Evolutionary conservation across 2,329 filamentous ascomycete genomes (phyloP).

Genomic region (Colletotrichum sp.): DNA sequence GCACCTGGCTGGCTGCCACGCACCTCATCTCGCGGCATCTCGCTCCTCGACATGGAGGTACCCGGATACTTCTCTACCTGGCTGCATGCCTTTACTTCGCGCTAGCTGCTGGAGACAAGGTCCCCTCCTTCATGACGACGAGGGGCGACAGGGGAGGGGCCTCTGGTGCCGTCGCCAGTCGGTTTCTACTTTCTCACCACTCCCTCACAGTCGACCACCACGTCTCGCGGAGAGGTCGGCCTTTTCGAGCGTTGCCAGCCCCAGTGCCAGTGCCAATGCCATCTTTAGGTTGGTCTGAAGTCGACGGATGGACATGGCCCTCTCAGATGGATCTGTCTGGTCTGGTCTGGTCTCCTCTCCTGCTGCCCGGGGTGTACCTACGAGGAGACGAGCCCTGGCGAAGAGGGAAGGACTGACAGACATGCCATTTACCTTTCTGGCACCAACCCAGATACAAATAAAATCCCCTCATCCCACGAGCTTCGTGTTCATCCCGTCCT

Average conservation of each 20-base stretch:
- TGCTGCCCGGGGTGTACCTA: not conserved
- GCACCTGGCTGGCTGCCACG: not conserved
- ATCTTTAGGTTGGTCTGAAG: not conserved
- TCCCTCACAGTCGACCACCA: not conserved
- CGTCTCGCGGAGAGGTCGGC: not conserved
- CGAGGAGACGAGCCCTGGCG: not conserved
- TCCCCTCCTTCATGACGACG: constrained; percentile 16
- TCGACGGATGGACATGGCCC: not conserved
- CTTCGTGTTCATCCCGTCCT: constrained; percentile 3
- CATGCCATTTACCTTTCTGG: not conserved
- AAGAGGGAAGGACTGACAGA: not conserved
- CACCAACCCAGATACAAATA: constrained; percentile 3
- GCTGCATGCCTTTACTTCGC: not conserved
- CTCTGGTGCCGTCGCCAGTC: not conserved
- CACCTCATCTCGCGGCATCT: not conserved
- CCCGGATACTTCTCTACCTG: not conserved
- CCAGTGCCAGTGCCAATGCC: not conserved
- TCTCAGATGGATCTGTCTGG: not conserved
- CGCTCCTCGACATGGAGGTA: not conserved
- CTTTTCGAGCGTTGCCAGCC: not conserved
- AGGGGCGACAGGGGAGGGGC: constrained; percentile 1
- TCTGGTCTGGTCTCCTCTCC: not conserved
- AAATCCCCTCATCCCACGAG: constrained; percentile 20
- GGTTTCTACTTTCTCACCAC: not conserved
- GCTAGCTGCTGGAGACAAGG: constrained; percentile 21